These are phyloP conservation scores for Tricholoma matsutake DNA, from an alignment of 768 basidiomycete genomes.

Conservation along the genomic window DNA sequence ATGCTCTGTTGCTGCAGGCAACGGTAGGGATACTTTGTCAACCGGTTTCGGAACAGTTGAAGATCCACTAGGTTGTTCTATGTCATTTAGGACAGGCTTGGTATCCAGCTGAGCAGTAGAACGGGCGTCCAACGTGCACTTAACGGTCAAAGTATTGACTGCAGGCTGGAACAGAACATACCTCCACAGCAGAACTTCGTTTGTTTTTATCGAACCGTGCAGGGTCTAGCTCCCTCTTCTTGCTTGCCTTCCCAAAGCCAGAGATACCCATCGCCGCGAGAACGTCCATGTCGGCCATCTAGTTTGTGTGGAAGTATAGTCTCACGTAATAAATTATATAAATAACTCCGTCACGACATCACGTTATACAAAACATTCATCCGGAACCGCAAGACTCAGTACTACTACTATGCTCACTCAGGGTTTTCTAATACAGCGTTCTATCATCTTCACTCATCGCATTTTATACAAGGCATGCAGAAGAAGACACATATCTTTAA, in stretches of 20 bases:
- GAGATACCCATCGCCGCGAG: slow-evolving; percentile 81
- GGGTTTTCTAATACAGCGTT: background rate
- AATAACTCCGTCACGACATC: background rate
- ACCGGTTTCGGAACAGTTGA: background rate
- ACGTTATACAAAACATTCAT: background rate
- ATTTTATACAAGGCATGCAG: background rate
- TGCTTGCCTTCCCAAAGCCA: slow-evolving; percentile 75
- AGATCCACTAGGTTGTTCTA: slow-evolving; percentile 4
- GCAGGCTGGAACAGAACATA: slow-evolving; percentile 12
- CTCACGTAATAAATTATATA: background rate
- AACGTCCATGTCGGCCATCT: slow-evolving; percentile 58
- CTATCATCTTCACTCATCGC: background rate
- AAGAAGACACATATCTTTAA: background rate
- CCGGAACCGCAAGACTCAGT: background rate
- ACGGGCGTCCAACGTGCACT: background rate
- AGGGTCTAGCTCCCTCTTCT: slow-evolving; percentile 70
- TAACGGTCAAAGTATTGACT: background rate
- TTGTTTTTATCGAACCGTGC: slow-evolving; percentile 76
- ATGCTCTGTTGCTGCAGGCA: slow-evolving; percentile 14
- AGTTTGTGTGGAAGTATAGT: background rate
- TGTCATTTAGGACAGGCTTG: background rate
- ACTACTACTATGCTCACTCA: background rate
- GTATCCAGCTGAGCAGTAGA: slow-evolving; percentile 1
- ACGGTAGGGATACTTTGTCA: slow-evolving; percentile 15
- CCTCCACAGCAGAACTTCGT: slow-evolving; percentile 44